phyloP scores from a whole-genome alignment of 164 flowering plant genomes.

The Pachysandra terminalis region DNA sequence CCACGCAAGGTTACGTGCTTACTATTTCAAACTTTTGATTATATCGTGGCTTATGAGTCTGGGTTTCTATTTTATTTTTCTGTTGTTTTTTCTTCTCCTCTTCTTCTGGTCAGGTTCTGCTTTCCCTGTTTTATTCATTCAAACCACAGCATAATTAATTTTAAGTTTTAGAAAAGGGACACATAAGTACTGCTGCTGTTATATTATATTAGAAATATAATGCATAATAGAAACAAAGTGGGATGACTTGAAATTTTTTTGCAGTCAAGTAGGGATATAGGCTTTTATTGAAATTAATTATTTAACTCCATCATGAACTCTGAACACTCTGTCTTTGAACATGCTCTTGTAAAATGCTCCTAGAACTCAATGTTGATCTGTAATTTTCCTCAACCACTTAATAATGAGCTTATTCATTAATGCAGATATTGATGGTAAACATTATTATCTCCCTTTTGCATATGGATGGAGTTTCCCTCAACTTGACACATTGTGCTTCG shows the following conservation, averaged over 20 bases:
- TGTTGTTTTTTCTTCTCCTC: neutral
- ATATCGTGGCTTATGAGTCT: neutral
- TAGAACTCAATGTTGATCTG: neutral
- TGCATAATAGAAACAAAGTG: no score
- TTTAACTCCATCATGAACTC: neutral
- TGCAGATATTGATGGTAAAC: conserved; percentile 87
- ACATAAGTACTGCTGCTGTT: no score
- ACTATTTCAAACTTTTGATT: no score
- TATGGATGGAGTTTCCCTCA: conserved; percentile 67
- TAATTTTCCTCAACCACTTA: neutral
- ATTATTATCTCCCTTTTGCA: conserved; percentile 78
- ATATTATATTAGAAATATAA: no score
- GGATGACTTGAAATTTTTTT: no score
- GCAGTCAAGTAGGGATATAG: no score
- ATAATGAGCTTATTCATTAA: conserved; percentile 1
- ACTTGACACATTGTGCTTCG: conserved; percentile 35
- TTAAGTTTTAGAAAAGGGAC: no score
- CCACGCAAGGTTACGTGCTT: conserved; percentile 84
- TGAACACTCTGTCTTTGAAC: no score
- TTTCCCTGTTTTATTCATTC: neutral
- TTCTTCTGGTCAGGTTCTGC: conserved; percentile 2
- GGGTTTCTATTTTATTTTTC: no score
- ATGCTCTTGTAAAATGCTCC: no score
- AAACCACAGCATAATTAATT: no score
- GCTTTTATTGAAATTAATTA: neutral